Conservation (phyloP, 176 grass and related monocot species). For the Typha latifolia region DNA sequence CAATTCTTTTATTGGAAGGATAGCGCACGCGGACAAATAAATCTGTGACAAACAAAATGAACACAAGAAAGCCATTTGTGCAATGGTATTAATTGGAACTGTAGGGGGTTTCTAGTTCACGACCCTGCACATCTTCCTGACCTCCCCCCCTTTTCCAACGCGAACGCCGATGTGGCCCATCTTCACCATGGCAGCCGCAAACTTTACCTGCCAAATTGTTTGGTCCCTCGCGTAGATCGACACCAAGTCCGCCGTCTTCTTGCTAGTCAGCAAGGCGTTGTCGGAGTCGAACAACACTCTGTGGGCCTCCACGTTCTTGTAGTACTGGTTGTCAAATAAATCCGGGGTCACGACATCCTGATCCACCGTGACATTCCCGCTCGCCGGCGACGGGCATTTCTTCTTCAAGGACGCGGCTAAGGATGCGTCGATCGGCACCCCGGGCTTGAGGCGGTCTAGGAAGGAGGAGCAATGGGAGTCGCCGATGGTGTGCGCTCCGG, state of each 20-base stretch:
- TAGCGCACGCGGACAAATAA: too few relatives aligned
- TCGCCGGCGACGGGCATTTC: conserved; percentile 17
- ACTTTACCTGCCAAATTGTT: conserved; percentile 19
- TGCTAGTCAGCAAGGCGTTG: conserved; percentile 9
- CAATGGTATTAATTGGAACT: too few relatives aligned
- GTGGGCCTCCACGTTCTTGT: conserved; percentile 26
- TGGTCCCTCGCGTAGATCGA: conserved; percentile 25
- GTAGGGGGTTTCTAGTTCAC: conserved; percentile 18
- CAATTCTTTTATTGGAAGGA: too few relatives aligned
- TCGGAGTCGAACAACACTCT: conserved; percentile 36
- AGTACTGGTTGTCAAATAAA: conserved; percentile 37
- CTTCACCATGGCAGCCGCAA: conserved; percentile 55
- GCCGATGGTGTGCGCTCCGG: conserved; percentile 55
- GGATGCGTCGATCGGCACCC: conserved; percentile 11
- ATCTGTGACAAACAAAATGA: too few relatives aligned
- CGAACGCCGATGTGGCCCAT: conserved; percentile 55
- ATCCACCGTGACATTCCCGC: conserved; percentile 7
- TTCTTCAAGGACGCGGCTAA: conserved; percentile 7
- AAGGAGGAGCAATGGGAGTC: conserved; percentile 37
- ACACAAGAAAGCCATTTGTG: not conserved
- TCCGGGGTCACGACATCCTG: conserved; percentile 1
- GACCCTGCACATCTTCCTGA: conserved; percentile 37
- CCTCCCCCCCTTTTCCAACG: conserved; percentile 39
- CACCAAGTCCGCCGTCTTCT: conserved; percentile 41
- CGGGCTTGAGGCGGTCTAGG: conserved; percentile 2